phyloP scores from a whole-genome alignment of 257 asterid genomes.

The Scutellaria barbata region DNA sequence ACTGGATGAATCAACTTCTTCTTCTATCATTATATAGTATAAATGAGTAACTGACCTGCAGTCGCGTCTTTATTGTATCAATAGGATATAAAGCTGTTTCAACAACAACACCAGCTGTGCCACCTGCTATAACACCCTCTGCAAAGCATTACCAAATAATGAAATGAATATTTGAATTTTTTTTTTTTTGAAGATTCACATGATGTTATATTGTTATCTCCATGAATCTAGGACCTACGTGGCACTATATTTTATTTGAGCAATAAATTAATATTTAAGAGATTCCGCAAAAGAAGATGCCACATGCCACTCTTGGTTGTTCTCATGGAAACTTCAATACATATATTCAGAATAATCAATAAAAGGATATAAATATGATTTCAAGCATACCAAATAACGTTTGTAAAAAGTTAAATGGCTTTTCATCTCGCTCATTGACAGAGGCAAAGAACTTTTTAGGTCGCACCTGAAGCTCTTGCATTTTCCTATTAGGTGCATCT shows the following conservation, averaged over 20 bases:
- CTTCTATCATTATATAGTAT: not conserved
- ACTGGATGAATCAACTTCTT: not conserved
- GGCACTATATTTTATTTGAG: not conserved
- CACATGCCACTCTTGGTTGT: not conserved
- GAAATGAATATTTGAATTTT: conserved; percentile 5
- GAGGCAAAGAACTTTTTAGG: conserved; percentile 70
- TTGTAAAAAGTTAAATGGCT: conserved; percentile 83
- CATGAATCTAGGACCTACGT: conserved; percentile 18
- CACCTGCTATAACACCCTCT: conserved; percentile 98
- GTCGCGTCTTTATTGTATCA: conserved; percentile 92
- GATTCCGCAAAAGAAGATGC: conserved; percentile 16
- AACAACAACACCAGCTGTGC: conserved; percentile 92
- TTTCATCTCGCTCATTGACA: conserved; percentile 55
- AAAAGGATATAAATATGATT: conserved; percentile 1
- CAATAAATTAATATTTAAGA: no score
- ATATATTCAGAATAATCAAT: conserved; percentile 22
- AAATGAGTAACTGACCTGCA: conserved; percentile 69
- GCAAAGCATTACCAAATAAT: conserved; percentile 39
- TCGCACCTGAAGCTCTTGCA: conserved; percentile 53
- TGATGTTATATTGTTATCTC: not conserved
- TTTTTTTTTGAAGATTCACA: conserved; percentile 20
- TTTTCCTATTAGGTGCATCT: conserved; percentile 62
- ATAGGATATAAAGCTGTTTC: conserved; percentile 94
- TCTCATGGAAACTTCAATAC: not conserved
- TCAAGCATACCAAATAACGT: conserved; percentile 63